Evolutionary conservation across 2,329 filamentous ascomycete species (phyloP).

Genomic region (Cercospora sp.): DNA sequence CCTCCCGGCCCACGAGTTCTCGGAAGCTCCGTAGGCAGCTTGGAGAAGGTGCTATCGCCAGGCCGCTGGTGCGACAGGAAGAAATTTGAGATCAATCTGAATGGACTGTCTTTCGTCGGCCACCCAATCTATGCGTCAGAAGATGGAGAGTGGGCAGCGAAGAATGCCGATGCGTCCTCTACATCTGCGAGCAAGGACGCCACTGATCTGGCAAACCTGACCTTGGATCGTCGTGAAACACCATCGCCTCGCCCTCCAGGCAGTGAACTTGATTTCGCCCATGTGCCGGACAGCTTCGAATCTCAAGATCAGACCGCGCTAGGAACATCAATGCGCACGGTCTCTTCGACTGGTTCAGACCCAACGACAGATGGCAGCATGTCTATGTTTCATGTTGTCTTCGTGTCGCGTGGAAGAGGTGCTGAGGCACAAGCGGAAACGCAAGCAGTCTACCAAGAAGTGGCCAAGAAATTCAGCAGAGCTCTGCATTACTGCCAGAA

Average conservation of each 20-base stretch:
- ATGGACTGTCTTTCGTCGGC: constrained; percentile 76
- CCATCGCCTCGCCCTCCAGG: constrained; percentile 21
- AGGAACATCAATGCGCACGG: constrained; percentile 35
- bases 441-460: constrained; percentile 77
- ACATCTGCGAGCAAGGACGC: constrained; percentile 14
- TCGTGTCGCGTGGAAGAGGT: constrained; percentile 78
- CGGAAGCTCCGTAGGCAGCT: constrained; percentile 56
- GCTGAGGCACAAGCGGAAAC: constrained; percentile 72
- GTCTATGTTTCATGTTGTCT: constrained; percentile 98
- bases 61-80: constrained; percentile 65
- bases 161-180: not conserved
- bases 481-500: constrained; percentile 91
- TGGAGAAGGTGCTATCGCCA: constrained; percentile 78
- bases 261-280: constrained; percentile 30
- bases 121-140: constrained; percentile 81
- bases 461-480: constrained; percentile 90
- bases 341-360: constrained; percentile 35
- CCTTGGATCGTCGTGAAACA: constrained; percentile 18
- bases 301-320: constrained; percentile 27
- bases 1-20: constrained; percentile 23
- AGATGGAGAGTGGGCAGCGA: constrained; percentile 51
- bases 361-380: constrained; percentile 58
- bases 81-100: constrained; percentile 82
- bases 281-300: constrained; percentile 36
- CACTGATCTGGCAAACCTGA: constrained; percentile 15